Evolutionary conservation across 1,139 yeast genomes (phyloP).

Genomic region (Pichiaceae sp.): DNA sequence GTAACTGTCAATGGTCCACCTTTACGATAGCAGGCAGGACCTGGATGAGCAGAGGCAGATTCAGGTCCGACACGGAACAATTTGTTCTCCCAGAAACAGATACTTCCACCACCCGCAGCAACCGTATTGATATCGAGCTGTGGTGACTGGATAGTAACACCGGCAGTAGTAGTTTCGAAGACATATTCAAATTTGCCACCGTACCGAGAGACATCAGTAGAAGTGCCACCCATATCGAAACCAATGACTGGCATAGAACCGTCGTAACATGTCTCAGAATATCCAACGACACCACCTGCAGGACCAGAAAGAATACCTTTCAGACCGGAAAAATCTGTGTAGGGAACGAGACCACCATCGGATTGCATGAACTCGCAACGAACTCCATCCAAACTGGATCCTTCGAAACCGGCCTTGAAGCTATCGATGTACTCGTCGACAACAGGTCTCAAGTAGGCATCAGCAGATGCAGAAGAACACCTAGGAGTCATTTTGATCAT

Average conservation of each 20-base stretch:
- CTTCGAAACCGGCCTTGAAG: constrained; percentile 52
- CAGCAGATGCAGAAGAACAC: constrained; percentile 67
- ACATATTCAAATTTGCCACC: constrained; percentile 43
- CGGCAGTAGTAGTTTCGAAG: constrained; percentile 50
- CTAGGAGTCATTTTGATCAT: constrained; percentile 67
- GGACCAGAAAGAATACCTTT: constrained; percentile 52
- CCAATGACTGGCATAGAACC: constrained; percentile 41
- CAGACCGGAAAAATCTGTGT: constrained; percentile 39
- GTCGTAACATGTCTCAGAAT: constrained; percentile 43
- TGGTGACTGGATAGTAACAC: constrained; percentile 48
- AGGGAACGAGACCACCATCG: constrained; percentile 50
- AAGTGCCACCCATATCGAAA: constrained; percentile 58
- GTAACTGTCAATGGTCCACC: constrained; percentile 54
- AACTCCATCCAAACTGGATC: constrained; percentile 28
- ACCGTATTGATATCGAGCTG: constrained; percentile 51
- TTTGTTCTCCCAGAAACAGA: constrained; percentile 44
- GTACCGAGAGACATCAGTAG: constrained; percentile 48
- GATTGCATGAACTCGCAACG: constrained; percentile 48
- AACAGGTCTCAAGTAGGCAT: constrained; percentile 72
- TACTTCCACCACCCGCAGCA: constrained; percentile 58
- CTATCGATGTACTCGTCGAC: constrained; percentile 52
- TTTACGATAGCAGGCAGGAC: constrained; percentile 52
- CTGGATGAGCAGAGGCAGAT: constrained; percentile 56
- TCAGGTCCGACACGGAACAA: constrained; percentile 52
- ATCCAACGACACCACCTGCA: constrained; percentile 58